Evolutionary conservation across 2,329 filamentous ascomycete genomes (phyloP), one percentile per base, ranked within the genome.

Genomic region (Simplicillium sp.): DNA sequence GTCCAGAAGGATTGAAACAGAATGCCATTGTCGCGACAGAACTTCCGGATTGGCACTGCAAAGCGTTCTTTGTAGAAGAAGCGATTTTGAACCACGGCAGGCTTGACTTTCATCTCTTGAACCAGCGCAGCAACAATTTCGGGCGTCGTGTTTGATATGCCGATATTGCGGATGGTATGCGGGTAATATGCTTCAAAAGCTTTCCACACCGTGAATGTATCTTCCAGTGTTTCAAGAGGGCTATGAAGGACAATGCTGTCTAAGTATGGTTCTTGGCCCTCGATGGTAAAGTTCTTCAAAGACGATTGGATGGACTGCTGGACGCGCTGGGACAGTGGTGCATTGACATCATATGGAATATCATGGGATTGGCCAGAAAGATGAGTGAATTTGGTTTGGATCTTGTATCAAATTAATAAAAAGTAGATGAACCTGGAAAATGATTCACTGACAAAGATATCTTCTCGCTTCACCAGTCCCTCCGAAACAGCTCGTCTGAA

Each of bases 381-480:
- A 0, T 81, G 71, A 1, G 83, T 87, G 64, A 82, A 92, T 58
- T 90, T 92, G n/a, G 86, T 89, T 71, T 94, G 86, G 35, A 89
- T 68, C 77, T 83, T 42, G 17, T 2, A 15, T 11, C 13, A 1
- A 12, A 20, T 25, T n/a, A 34, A 15, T 16, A 14, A 15, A 20
- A 9, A 28, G 16, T 11, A 11, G 9, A 9, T 31, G 31, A 33
- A 5, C 34, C 37, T 12, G 38, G 20, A 8, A 32, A 52, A 5
- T 25, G 6, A 25, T 25, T 9, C 5, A 25, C 72, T 51, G 54
- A 85, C 77, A 55, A 80, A 87, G 36, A 90, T 51, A 29, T 83
- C 75, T 36, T 70, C 51, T 4, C 68, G 60, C 17, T 50, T 69
- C 36, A 84, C 63, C n/a, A 75, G 58, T 2, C 76, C 76, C 28